phyloP scores from a whole-genome alignment of 2,329 filamentous ascomycete species.

The Lecanicillium sp. region DNA sequence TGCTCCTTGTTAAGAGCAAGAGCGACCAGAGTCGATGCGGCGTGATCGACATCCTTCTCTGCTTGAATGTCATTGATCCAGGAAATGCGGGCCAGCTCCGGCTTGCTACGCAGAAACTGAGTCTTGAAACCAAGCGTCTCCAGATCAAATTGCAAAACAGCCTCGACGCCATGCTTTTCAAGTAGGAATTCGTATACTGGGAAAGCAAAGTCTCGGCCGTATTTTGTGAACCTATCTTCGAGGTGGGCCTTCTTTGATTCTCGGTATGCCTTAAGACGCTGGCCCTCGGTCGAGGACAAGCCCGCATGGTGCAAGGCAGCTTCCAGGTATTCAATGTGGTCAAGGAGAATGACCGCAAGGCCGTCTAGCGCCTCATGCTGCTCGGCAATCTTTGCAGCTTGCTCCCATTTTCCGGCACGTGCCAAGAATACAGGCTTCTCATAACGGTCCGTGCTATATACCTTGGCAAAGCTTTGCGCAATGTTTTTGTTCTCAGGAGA shows the following conservation, averaged over 20 bases:
- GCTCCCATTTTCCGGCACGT: slow-evolving; percentile 47
- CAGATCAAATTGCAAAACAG: slow-evolving; percentile 61
- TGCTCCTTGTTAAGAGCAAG: slow-evolving; percentile 65
- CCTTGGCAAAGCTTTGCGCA: slow-evolving; percentile 36
- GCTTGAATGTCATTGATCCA: slow-evolving; percentile 91
- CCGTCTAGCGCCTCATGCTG: slow-evolving; percentile 47
- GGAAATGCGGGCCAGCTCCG: slow-evolving; percentile 66
- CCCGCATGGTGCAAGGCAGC: slow-evolving; percentile 17
- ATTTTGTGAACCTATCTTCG: slow-evolving; percentile 52
- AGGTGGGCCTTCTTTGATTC: slow-evolving; percentile 34
- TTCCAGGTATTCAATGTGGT: slow-evolving; percentile 38
- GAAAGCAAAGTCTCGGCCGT: slow-evolving; percentile 59
- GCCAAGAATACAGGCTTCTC: slow-evolving; percentile 45
- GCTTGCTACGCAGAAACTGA: slow-evolving; percentile 64
- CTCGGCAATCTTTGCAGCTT: slow-evolving; percentile 49
- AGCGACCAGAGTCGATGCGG: slow-evolving; percentile 61
- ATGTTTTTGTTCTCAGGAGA: slow-evolving; percentile 34
- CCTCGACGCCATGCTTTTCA: slow-evolving; percentile 53
- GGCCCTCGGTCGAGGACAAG: slow-evolving; percentile 19
- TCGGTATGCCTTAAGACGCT: slow-evolving; percentile 24
- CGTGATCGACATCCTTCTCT: slow-evolving; percentile 66
- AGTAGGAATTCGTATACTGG: slow-evolving; percentile 77
- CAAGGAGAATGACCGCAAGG: slow-evolving; percentile 47
- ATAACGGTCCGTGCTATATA: slow-evolving; percentile 42
- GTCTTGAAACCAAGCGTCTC: slow-evolving; percentile 67